A percentile compares a stretch with the other conserved stretches of the same genome.
Conservation (phyloP, 208 protist species). For the Acanthamoeba lenticulata region DNA sequence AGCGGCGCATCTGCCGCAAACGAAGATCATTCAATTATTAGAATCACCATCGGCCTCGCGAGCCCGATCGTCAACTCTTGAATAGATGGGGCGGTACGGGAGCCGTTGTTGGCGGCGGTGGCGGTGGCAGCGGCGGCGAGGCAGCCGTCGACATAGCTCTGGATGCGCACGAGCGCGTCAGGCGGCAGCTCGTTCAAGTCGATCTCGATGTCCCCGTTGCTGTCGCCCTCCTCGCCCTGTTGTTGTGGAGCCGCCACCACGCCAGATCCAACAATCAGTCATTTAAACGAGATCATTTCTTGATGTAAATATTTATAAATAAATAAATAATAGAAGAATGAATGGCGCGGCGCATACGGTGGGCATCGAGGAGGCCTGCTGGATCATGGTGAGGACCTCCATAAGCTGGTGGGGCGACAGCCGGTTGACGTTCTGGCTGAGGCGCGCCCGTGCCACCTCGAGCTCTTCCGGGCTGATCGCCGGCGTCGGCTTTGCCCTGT, state of each 20-base stretch:
- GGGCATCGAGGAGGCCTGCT: background rate
- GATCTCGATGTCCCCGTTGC: conserved; percentile 27
- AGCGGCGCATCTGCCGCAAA: too few species aligned
- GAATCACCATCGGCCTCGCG: background rate
- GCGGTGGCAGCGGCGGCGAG: background rate
- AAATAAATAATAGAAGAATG: background rate
- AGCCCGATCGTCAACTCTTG: background rate
- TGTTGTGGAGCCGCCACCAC: background rate
- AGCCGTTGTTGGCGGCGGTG: background rate
- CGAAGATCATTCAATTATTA: too few species aligned
- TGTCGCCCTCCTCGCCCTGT: conserved; percentile 6
- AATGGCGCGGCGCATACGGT: background rate
- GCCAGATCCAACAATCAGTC: background rate
- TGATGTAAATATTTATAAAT: too few species aligned
- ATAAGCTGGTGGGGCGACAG: background rate
- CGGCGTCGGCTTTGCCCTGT: background rate
- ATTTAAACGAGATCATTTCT: too few species aligned
- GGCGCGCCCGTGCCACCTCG: background rate
- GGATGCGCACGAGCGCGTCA: background rate
- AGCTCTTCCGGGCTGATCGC: background rate
- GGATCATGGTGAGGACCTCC: conserved; percentile 23
- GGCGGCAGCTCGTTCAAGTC: conserved; percentile 28
- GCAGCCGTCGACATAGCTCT: conserved; percentile 39
- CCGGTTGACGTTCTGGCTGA: background rate
- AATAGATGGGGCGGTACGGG: background rate